Base-by-base conservation (phyloP, 805 yeast genomes). In the Metschnikowia henanensis region DNA sequence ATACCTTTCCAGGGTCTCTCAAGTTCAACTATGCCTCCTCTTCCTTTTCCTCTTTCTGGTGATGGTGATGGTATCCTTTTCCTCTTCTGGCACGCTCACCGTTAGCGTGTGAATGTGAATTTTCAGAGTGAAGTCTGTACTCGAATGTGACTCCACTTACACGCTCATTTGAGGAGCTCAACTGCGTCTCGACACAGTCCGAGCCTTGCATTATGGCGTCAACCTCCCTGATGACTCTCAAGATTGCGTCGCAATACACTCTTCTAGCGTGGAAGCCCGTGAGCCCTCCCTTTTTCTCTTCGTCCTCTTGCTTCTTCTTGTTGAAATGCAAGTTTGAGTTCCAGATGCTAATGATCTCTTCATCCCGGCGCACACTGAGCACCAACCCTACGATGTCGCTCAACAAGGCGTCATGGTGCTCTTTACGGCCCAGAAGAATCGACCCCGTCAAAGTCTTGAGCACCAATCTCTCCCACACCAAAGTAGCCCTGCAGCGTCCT, bases 341-440 rank as follows among this genome's bases (percentile, higher is more conserved):
- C 89, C 89, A 83, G 37, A 83, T 68, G 44, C 79, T 68, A 41
- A 83, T 66, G 29, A 80, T 74, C 52, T 78, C 81, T 47, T 80
- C 85, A 47, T 79, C 83, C 28, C 73, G 71, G 37, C 86, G 71
- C 13, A 79, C 75, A 56, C 83, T 75, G 41, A 82, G 66, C 16
- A 79, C 84, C 26, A 81, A 57, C 8, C 89, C 89, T 41, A 76
- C 70, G 17, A 83, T 75, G 57, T 79, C 83, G 47, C 71, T 67
- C 49, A 71, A 58, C 15, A 76, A 53, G n/a, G 64, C 55, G 7
- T 68, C 66, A 39, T 64, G 70, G 47, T 63, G 58, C 32, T 64
- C 70, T 39, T 62, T 62, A 15, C 53, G 50, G 18, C 66, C 65
- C 20, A 75, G 73, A 23, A 77, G 67, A 30, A 80, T 64, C 3